A percentile compares a stretch with the other conserved stretches of the same genome.
phyloP scores from a whole-genome alignment of 1,284 basidiomycete genomes.

The Wolfiporia cocos region DNA sequence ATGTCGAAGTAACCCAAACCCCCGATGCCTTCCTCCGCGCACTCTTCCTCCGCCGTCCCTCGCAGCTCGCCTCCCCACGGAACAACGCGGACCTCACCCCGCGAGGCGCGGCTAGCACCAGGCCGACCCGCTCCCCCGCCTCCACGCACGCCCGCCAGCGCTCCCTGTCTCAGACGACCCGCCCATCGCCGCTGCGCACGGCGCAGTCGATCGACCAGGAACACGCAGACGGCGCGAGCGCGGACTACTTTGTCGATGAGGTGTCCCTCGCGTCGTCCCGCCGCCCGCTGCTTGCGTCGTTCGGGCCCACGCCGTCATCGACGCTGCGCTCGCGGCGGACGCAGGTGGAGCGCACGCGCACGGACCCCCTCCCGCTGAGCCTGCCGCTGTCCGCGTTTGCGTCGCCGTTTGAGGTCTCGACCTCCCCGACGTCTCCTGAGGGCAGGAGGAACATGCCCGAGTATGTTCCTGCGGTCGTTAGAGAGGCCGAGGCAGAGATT shows the following conservation, averaged over 20 bases:
- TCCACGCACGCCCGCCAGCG: slow-evolving; percentile 12
- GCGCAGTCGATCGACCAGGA: slow-evolving; percentile 11
- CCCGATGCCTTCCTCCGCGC: slow-evolving; percentile 43
- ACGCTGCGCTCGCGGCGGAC: slow-evolving; percentile 21
- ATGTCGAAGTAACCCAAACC: slow-evolving; percentile 7
- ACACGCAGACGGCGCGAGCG: slow-evolving; percentile 11
- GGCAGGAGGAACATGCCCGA: slow-evolving; percentile 2
- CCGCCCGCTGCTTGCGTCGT: slow-evolving; percentile 11
- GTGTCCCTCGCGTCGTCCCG: slow-evolving; percentile 23
- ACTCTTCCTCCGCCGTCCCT: slow-evolving; percentile 37
- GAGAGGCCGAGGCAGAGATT: slow-evolving; percentile 3
- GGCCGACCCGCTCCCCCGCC: slow-evolving; percentile 6
- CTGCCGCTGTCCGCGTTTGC: slow-evolving; percentile 12
- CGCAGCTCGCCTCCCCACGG: slow-evolving; percentile 35
- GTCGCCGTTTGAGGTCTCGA: slow-evolving; percentile 8
- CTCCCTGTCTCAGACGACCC: slow-evolving; percentile 17
- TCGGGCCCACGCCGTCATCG: slow-evolving; percentile 14
- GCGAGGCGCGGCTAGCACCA: slow-evolving; percentile 7
- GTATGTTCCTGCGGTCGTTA: slow-evolving; percentile 2
- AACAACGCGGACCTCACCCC: slow-evolving; percentile 12
- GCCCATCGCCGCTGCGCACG: slow-evolving; percentile 3
- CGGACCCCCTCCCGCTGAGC: slow-evolving; percentile 19
- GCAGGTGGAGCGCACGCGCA: slow-evolving; percentile 15
- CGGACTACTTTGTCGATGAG: slow-evolving; percentile 19
- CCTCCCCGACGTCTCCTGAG: slow-evolving; percentile 2